phyloP scores from a whole-genome alignment of 2,329 filamentous ascomycete genomes.

The Trichoderma gracile region DNA sequence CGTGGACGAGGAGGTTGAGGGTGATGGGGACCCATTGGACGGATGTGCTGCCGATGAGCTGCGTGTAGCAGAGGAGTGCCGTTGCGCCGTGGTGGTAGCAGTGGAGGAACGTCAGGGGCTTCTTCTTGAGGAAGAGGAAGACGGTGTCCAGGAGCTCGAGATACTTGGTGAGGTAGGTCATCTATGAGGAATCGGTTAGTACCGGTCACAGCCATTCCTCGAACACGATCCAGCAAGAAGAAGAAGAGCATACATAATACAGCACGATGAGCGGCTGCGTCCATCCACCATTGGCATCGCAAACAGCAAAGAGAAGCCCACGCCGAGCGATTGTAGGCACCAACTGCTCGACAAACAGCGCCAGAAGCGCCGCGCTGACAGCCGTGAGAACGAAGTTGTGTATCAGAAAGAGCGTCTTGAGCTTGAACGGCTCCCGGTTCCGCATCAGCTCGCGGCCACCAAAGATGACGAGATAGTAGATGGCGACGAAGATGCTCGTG shows the following conservation, averaged over 20 bases:
- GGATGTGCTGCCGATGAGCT: slow-evolving; percentile 78
- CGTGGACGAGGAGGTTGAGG: slow-evolving; percentile 81
- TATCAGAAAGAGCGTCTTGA: slow-evolving; percentile 77
- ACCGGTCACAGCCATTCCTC: neutral
- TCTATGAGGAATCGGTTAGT: slow-evolving; percentile 53
- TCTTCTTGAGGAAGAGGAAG: slow-evolving; percentile 93
- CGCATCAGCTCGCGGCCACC: slow-evolving; percentile 83
- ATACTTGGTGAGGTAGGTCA: slow-evolving; percentile 91
- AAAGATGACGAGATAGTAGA: slow-evolving; percentile 83
- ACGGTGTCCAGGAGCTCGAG: slow-evolving; percentile 83
- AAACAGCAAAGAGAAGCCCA: slow-evolving; percentile 80
- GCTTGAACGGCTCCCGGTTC: slow-evolving; percentile 70
- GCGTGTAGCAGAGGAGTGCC: slow-evolving; percentile 85
- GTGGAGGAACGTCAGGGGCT: slow-evolving; percentile 89
- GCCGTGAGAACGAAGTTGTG: slow-evolving; percentile 85
- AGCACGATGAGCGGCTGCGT: slow-evolving; percentile 78
- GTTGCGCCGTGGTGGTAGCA: slow-evolving; percentile 91
- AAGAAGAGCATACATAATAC: slow-evolving; percentile 67
- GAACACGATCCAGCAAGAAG: slow-evolving; percentile 35
- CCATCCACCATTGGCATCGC: slow-evolving; percentile 68
- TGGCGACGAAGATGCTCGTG: slow-evolving; percentile 67
- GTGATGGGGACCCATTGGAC: slow-evolving; percentile 85
- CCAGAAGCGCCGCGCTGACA: slow-evolving; percentile 71
- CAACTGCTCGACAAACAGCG: slow-evolving; percentile 78
- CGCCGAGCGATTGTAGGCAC: slow-evolving; percentile 70